phyloP scores from a whole-genome alignment of 768 basidiomycete genomes.

The Atractiella rhizophila region DNA sequence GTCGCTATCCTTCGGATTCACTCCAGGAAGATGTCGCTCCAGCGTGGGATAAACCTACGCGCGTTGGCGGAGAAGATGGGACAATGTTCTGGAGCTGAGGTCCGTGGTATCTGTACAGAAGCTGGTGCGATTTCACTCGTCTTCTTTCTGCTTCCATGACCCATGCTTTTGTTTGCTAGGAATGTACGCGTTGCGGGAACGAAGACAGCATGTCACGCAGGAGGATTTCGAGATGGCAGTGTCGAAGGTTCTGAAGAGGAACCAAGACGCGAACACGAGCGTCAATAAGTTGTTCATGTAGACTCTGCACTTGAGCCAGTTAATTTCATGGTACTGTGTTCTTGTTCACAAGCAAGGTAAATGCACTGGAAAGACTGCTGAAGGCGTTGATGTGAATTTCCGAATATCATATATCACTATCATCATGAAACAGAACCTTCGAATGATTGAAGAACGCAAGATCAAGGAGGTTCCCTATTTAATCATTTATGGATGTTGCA shows the following conservation, averaged over 20 bases:
- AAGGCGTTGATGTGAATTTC: too few relatives aligned
- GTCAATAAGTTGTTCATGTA: constrained; percentile 70
- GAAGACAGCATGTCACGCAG: constrained; percentile 88
- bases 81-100: constrained; percentile 91
- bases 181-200: constrained; percentile 89
- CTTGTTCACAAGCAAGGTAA: too few relatives aligned
- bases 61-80: constrained; percentile 97
- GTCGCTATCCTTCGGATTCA: constrained; percentile 94
- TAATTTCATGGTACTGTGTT: too few relatives aligned
- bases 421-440: too few relatives aligned
- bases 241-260: constrained; percentile 81
- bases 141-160: neutral
- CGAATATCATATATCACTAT: too few relatives aligned
- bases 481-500: too few relatives aligned
- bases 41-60: constrained; percentile 90
- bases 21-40: constrained; percentile 95
- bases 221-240: constrained; percentile 98
- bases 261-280: constrained; percentile 78
- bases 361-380: too few relatives aligned
- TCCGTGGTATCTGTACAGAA: constrained; percentile 87
- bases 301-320: neutral
- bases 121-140: constrained; percentile 35
- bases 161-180: constrained; percentile 26
- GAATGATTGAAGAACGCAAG: too few relatives aligned
- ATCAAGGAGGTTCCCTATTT: too few relatives aligned